These are phyloP conservation scores for Lactifluus volemus DNA, from an alignment of 768 basidiomycete species.

Conservation along the genomic window DNA sequence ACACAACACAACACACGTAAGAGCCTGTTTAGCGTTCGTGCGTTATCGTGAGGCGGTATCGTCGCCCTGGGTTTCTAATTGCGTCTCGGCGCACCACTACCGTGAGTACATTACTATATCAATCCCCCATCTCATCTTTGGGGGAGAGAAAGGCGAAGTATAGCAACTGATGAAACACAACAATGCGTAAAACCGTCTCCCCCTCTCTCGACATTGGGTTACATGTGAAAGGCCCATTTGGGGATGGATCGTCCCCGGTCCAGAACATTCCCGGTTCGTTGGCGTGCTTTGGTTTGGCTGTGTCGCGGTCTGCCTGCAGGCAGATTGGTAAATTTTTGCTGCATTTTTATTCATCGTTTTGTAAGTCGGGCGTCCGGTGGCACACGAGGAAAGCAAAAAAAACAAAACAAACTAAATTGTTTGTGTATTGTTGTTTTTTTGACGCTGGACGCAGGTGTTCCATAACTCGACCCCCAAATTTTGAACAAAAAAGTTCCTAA, in stretches of 20 bases:
- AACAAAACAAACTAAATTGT: not conserved
- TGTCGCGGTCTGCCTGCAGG: not conserved
- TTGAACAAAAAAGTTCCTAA: constrained; percentile 4
- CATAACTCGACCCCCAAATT: constrained; percentile 5
- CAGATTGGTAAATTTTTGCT: not conserved
- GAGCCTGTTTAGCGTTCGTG: not conserved
- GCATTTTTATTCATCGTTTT: not conserved
- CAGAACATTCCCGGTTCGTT: not conserved
- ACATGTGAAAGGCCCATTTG: not conserved
- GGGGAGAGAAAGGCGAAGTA: not conserved
- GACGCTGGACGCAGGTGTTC: not conserved
- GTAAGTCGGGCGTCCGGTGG: not conserved
- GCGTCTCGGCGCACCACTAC: not conserved
- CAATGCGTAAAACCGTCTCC: not conserved
- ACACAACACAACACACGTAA: constrained; percentile 1
- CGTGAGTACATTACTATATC: not conserved
- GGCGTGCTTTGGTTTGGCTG: not conserved
- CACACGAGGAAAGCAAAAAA: not conserved
- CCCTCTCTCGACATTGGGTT: not conserved
- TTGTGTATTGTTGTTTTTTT: constrained; percentile 1
- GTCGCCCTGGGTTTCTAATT: not conserved
- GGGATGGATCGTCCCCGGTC: not conserved
- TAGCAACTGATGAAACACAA: not conserved
- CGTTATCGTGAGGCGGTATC: not conserved
- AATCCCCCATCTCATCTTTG: not conserved